phyloP scores from a whole-genome alignment of 2,329 filamentous ascomycete genomes.

The Leptodontidium sp. region DNA sequence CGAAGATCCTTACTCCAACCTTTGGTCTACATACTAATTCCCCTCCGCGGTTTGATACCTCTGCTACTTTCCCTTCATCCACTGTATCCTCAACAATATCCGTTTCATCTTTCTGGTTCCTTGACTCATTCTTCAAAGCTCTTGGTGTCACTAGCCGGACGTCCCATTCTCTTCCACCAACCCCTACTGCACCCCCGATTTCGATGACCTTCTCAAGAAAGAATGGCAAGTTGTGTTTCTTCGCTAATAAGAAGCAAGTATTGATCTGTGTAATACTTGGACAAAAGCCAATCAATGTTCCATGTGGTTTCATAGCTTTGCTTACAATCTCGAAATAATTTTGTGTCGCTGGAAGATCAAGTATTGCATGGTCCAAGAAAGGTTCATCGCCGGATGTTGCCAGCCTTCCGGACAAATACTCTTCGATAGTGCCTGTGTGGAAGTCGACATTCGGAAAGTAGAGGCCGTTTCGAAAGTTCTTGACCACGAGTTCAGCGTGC shows the following conservation, averaged over 20 bases:
- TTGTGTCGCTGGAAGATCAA: conserved; percentile 76
- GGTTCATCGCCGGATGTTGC: conserved; percentile 53
- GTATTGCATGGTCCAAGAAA: conserved; percentile 75
- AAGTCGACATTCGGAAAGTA: conserved; percentile 79
- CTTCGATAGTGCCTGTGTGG: conserved; percentile 70
- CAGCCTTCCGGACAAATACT: conserved; percentile 66
- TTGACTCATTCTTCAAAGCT: conserved; percentile 36
- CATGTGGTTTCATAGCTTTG: conserved; percentile 68
- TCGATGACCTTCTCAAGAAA: conserved; percentile 67
- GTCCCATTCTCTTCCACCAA: conserved; percentile 69
- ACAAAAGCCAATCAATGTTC: conserved; percentile 73
- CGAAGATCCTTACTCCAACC: conserved; percentile 55
- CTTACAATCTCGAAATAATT: conserved; percentile 57
- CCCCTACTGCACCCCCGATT: conserved; percentile 57
- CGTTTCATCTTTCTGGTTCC: conserved; percentile 12
- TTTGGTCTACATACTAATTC: conserved; percentile 59
- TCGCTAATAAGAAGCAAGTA: conserved; percentile 65
- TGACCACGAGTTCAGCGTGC: conserved; percentile 70
- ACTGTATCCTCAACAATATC: conserved; percentile 1
- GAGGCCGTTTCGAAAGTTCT: conserved; percentile 72
- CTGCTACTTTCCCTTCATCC: background rate
- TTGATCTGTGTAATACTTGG: conserved; percentile 82
- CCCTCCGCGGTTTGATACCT: background rate
- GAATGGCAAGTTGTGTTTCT: conserved; percentile 60
- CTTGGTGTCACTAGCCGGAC: conserved; percentile 57